Conservation (phyloP, 768 basidiomycete species). For the Auricularia cornea region DNA sequence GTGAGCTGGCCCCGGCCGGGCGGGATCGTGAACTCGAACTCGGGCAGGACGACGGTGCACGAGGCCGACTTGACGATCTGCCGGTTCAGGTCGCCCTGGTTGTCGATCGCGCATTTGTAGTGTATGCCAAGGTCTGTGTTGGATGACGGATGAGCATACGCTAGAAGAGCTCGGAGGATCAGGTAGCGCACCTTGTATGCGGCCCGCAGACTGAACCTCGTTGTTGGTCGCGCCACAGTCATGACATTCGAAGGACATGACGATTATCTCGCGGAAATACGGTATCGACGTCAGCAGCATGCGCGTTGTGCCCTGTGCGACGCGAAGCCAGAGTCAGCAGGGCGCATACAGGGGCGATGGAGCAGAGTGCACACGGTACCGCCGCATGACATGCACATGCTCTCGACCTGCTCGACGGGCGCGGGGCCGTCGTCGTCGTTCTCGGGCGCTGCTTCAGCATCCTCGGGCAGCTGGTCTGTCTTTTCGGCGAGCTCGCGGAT, state of each 20-base stretch:
- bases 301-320: constrained; percentile 82
- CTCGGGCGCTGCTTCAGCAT: constrained; percentile 14
- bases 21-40: constrained; percentile 87
- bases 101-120: constrained; percentile 73
- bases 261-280: constrained; percentile 88
- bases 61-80: constrained; percentile 86
- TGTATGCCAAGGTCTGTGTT: constrained; percentile 66
- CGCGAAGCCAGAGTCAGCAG: constrained; percentile 7
- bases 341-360: neutral
- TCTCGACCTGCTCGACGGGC: constrained; percentile 77
- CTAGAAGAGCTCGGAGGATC: neutral
- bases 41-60: constrained; percentile 76
- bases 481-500: constrained; percentile 48
- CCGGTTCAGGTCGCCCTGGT: constrained; percentile 74
- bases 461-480: constrained; percentile 32
- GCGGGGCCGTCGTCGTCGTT: constrained; percentile 47
- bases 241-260: constrained; percentile 95
- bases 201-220: constrained; percentile 86
- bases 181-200: constrained; percentile 74
- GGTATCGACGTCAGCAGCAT: constrained; percentile 90
- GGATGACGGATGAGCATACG: neutral
- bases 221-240: constrained; percentile 87
- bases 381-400: constrained; percentile 88
- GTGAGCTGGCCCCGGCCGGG: constrained; percentile 83
- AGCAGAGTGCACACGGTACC: constrained; percentile 60